Conservation (phyloP, 345 rosid species). For the Aegle marmelos region DNA sequence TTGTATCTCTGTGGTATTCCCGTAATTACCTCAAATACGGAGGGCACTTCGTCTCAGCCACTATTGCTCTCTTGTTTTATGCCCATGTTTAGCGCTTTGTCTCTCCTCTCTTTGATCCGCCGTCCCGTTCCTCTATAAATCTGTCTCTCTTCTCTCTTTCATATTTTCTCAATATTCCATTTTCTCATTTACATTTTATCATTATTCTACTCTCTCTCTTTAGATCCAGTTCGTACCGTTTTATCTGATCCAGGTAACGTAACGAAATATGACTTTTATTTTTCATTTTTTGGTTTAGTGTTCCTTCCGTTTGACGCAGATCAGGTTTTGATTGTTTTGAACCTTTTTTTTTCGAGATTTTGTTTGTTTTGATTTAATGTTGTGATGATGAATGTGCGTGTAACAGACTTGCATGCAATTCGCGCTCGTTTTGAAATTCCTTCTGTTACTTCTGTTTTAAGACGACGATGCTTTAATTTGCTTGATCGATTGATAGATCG, state of each 20-base stretch:
- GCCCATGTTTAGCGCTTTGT: conserved; percentile 12
- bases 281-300: background rate
- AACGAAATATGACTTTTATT: background rate
- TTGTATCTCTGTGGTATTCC: conserved; percentile 1
- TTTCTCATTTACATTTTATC: background rate
- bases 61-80: conserved; percentile 6
- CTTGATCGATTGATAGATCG: conserved; percentile 20
- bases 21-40: background rate
- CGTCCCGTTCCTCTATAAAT: conserved; percentile 5
- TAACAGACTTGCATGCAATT: conserved; percentile 10
- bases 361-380: background rate
- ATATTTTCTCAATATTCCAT: background rate
- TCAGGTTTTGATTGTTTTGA: background rate
- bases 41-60: background rate
- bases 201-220: background rate
- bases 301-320: background rate
- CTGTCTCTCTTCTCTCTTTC: background rate
- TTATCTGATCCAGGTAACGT: conserved; percentile 4
- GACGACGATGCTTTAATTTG: background rate
- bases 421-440: background rate
- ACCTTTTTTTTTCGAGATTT: background rate
- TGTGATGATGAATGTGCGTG: conserved; percentile 1
- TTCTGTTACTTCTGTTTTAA: background rate
- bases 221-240: conserved; percentile 1
- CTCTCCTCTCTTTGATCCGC: conserved; percentile 6